Evolutionary conservation across 169 alveolate genomes (phyloP), one percentile per base, ranked within the genome.

Genomic region (Cryptosporidium parvum): DNA sequence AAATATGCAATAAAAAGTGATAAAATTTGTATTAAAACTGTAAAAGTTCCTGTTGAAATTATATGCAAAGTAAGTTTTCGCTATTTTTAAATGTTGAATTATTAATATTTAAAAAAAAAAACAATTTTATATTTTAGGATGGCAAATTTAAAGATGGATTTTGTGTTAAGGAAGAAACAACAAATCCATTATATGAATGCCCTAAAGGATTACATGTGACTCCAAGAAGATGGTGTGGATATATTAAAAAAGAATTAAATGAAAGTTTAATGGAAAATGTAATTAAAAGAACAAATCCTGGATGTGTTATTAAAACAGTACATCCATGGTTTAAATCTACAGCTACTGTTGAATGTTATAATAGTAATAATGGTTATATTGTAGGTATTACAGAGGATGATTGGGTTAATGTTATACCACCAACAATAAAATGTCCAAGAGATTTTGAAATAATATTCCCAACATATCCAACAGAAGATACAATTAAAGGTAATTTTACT

Each of bases 181-280:
- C 75, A 61, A 80, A 42, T 44, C 80, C 89, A 1, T 29, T 80
- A 18, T 80, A 80, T 80, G 75, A 80, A 21, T 80, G 75, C 26
- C 89, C 89, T 2, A 48, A 3, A 39, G 73, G 73, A 26, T 33
- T 80, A 21, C 72, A 67, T 29, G 61, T 80, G 10, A 80, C 89
- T 18, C 89, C 89, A n/a, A 59, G 51, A 62, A 80, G 65, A 31
- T 80, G 89, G 89, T 80, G 89, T 62, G 89, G 89, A 14, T 80
- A 80, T 44, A 37, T 80, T 37, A 59, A 62, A 16, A 80, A 14
- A 5, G 89, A 80, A 12, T 29, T 59, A 48, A 42, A 42, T 67
- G 75, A 80, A 12, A 45, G 33, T 14, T 23, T 80, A 10, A 62
- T 65, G 53, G 89, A 65, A n/a, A 80, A 80, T 80, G 52, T 80